Evolutionary conservation across 352 stramenopile genomes (phyloP).

Genomic region (Discostella stelligera): DNA sequence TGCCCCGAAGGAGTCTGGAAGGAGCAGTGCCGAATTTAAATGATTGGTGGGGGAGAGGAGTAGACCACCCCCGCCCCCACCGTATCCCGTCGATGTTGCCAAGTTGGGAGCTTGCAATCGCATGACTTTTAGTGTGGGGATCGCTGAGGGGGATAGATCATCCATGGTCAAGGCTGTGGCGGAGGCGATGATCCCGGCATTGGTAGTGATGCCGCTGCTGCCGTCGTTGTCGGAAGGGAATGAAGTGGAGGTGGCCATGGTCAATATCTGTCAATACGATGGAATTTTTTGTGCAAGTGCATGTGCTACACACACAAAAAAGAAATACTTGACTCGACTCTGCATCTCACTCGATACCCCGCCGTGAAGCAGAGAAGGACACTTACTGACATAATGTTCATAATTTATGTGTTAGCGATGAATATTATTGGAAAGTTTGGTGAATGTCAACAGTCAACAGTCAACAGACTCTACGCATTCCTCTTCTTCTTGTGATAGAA

Average conservation of each 20-base stretch:
- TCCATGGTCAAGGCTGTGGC: conserved; percentile 22
- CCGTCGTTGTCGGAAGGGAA: no score
- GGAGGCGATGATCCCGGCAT: not conserved
- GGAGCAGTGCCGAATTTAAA: conserved; percentile 45
- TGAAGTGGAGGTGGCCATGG: no score
- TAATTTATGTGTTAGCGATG: no score
- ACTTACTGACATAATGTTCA: no score
- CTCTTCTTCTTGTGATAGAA: conserved; percentile 32
- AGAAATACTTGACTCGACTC: no score
- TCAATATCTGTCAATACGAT: no score
- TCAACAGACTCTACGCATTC: not conserved
- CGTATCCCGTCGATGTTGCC: conserved; percentile 31
- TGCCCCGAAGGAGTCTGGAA: conserved; percentile 53
- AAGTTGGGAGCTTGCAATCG: conserved; percentile 73
- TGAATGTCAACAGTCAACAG: no score
- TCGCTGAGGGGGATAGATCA: conserved; percentile 40
- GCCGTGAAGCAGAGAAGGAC: no score
- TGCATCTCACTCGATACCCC: no score
- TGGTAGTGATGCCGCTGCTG: not conserved
- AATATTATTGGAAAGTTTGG: no score
- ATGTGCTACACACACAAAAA: no score
- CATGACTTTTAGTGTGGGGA: conserved; percentile 80
- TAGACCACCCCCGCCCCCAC: not conserved
- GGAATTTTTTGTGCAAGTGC: no score
- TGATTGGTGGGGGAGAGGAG: conserved; percentile 37